Conservation (phyloP, 768 basidiomycete species). For the Termitomyces sp. region DNA sequence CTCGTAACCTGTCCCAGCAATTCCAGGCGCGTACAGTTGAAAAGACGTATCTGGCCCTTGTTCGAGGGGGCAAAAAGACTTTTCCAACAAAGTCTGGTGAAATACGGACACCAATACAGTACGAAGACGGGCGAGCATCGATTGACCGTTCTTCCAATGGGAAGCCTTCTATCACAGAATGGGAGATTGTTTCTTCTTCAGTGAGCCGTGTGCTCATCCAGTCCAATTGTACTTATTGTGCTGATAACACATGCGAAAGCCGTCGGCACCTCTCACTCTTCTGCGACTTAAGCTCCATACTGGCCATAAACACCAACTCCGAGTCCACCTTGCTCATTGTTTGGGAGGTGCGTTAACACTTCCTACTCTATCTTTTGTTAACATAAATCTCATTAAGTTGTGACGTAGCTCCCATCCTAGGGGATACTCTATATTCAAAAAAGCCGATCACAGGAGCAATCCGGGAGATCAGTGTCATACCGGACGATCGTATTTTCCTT, state of each 20-base stretch:
- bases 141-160: constrained; percentile 27
- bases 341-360: constrained; percentile 38
- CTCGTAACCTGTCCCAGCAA: constrained; percentile 52
- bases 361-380: neutral
- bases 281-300: constrained; percentile 55
- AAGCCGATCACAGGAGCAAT: constrained; percentile 26
- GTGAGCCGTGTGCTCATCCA: constrained; percentile 31
- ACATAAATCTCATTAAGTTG: neutral
- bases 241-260: constrained; percentile 12
- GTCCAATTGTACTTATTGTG: neutral
- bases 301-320: constrained; percentile 68
- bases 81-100: constrained; percentile 37
- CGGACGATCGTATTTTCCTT: constrained; percentile 50
- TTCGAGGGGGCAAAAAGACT: constrained; percentile 46
- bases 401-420: constrained; percentile 59
- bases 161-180: constrained; percentile 45
- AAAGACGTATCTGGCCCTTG: constrained; percentile 65
- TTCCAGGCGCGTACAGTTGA: constrained; percentile 43
- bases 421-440: constrained; percentile 51
- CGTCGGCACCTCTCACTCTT: constrained; percentile 49
- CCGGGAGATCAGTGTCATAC: constrained; percentile 24
- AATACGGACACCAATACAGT: constrained; percentile 40
- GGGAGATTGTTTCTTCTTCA: constrained; percentile 58
- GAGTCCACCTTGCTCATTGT: constrained; percentile 56
- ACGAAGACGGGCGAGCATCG: constrained; percentile 44